Conservation (phyloP, 2,329 filamentous ascomycete genomes). For the Xylariales sp. region DNA sequence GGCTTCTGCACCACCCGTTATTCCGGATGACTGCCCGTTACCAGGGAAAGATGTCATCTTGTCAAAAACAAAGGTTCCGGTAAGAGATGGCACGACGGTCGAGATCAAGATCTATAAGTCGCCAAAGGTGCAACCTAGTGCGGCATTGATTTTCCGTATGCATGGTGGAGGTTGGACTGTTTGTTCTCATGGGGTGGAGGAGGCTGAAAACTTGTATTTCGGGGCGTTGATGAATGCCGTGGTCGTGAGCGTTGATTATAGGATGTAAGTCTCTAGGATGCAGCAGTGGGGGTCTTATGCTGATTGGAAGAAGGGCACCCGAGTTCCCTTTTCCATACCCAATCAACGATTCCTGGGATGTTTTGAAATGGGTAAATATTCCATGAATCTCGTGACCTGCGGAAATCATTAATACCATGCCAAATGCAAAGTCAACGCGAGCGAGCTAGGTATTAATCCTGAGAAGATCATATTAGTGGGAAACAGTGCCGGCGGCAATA, state of each 20-base stretch:
- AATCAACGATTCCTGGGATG: conserved; percentile 47
- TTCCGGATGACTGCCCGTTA: conserved; percentile 25
- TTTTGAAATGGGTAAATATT: conserved; percentile 35
- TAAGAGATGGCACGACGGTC: conserved; percentile 28
- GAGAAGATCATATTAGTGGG: conserved; percentile 40
- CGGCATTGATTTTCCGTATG: conserved; percentile 27
- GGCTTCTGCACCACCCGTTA: conserved; percentile 17
- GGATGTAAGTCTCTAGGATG: conserved; percentile 25
- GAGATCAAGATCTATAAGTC: conserved; percentile 32
- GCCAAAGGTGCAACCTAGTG: conserved; percentile 15
- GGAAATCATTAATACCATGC: conserved; percentile 9
- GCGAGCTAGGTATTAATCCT: conserved; percentile 28
- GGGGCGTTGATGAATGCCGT: conserved; percentile 28
- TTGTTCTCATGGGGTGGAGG: conserved; percentile 29
- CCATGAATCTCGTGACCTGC: conserved; percentile 15
- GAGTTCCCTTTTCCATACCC: conserved; percentile 46
- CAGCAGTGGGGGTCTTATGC: background rate
- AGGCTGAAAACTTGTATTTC: conserved; percentile 30
- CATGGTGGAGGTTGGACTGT: conserved; percentile 33
- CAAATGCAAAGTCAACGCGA: conserved; percentile 41
- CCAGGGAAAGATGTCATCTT: conserved; percentile 30
- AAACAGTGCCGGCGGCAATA: conserved; percentile 45
- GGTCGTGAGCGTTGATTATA: conserved; percentile 33
- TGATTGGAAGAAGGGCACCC: conserved; percentile 31
- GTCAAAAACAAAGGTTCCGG: conserved; percentile 21